Conservation (phyloP, 306 rosid species). For the Prunus campanulata region DNA sequence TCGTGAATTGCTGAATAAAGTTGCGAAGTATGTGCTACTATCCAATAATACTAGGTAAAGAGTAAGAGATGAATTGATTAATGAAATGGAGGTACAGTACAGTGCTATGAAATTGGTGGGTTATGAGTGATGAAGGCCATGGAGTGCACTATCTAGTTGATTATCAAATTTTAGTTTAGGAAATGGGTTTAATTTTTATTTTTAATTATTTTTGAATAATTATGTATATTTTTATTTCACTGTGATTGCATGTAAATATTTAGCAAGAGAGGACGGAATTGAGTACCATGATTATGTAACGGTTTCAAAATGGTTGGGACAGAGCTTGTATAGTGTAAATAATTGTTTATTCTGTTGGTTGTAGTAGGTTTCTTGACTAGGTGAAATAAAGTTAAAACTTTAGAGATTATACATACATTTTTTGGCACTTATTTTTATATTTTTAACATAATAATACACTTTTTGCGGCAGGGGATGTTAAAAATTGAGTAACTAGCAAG, state of each 20-base stretch:
- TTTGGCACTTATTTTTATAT: background rate
- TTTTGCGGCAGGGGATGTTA: constrained; percentile 26
- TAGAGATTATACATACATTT: background rate
- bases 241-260: background rate
- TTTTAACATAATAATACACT: background rate
- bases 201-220: background rate
- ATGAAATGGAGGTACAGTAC: background rate
- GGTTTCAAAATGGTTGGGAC: background rate
- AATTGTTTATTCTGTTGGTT: background rate
- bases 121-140: background rate
- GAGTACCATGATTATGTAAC: background rate
- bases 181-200: background rate
- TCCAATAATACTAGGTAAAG: background rate
- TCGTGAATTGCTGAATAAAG: background rate
- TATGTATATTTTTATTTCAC: background rate
- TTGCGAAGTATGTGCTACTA: background rate
- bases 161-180: background rate
- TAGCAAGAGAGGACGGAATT: background rate
- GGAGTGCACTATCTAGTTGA: background rate
- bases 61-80: background rate
- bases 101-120: constrained; percentile 3
- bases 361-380: background rate
- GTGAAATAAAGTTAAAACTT: background rate
- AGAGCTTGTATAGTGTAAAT: background rate
- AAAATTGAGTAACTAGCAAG: constrained; percentile 29